These are phyloP conservation scores for Solanum aculeatissimum DNA, from an alignment of 305 asterid species.

Conservation along the genomic window DNA sequence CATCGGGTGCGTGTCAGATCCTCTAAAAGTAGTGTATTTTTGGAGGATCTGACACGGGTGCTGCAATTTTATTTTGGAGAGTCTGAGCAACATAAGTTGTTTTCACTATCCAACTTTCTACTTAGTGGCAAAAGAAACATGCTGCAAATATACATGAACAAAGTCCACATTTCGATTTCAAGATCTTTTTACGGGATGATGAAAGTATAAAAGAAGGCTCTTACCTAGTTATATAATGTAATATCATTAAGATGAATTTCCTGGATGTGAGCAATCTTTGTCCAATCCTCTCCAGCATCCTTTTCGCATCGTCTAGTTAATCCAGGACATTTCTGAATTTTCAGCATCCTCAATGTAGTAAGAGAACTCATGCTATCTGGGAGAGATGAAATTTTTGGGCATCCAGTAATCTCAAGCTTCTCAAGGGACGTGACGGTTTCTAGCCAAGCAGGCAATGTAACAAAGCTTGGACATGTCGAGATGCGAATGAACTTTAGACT, in stretches of 20 bases:
- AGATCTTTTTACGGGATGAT: background rate
- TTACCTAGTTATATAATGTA: background rate
- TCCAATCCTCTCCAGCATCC: slow-evolving; percentile 6
- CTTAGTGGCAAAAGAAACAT: background rate
- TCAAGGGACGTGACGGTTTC: background rate
- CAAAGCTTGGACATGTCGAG: background rate
- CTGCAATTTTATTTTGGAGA: background rate
- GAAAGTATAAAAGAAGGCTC: background rate
- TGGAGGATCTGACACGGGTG: too few species aligned
- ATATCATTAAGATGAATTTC: background rate
- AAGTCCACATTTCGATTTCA: background rate
- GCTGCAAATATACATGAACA: background rate
- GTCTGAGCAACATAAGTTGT: background rate
- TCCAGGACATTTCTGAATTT: slow-evolving; percentile 2
- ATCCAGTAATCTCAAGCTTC: slow-evolving; percentile 5
- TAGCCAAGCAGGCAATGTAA: background rate
- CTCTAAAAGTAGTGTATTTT: too few species aligned
- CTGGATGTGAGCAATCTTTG: slow-evolving; percentile 2
- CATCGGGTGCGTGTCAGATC: too few species aligned
- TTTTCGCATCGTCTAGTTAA: slow-evolving; percentile 1
- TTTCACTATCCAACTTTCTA: background rate
- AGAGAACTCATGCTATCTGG: background rate
- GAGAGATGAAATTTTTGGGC: background rate
- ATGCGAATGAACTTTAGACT: background rate
- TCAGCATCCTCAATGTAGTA: background rate